phyloP scores from a whole-genome alignment of 23 red algal species.

The Porphyridium purpureum region DNA sequence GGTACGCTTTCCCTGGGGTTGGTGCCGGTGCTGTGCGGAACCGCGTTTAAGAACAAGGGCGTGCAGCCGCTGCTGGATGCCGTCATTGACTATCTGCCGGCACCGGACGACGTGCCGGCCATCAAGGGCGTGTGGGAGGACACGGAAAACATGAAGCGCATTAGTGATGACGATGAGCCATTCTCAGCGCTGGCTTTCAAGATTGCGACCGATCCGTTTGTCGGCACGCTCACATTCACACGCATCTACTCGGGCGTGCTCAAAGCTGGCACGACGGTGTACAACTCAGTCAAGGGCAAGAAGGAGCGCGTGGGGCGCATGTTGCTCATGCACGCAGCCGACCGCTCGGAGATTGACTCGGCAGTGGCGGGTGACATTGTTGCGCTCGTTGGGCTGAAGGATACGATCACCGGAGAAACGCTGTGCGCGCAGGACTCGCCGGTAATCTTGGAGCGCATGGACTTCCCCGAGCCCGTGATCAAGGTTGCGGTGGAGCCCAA shows the following conservation, averaged over 20 bases:
- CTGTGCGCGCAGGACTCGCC: slow-evolving; percentile 61
- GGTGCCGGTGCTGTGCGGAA: slow-evolving; percentile 87
- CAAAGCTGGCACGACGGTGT: slow-evolving; percentile 48
- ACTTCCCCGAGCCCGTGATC: slow-evolving; percentile 96
- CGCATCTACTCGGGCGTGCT: slow-evolving; percentile 93
- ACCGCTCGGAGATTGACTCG: slow-evolving; percentile 83
- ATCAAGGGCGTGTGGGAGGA: slow-evolving; percentile 64
- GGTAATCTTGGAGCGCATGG: slow-evolving; percentile 96
- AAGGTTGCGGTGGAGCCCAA: slow-evolving; percentile 93
- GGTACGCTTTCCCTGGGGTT: slow-evolving; percentile 63
- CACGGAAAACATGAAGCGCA: slow-evolving; percentile 35
- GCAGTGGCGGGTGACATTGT: slow-evolving; percentile 93
- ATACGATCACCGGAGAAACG: slow-evolving; percentile 95
- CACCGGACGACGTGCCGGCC: slow-evolving; percentile 73
- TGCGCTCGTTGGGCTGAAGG: slow-evolving; percentile 85
- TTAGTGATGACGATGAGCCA: slow-evolving; percentile 63
- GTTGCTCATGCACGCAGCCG: slow-evolving; percentile 98
- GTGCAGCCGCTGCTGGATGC: slow-evolving; percentile 97
- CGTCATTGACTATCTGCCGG: slow-evolving; percentile 86
- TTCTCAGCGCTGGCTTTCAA: slow-evolving; percentile 98
- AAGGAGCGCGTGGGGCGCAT: slow-evolving; percentile 87
- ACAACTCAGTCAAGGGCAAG: slow-evolving; percentile 80
- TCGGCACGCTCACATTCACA: slow-evolving; percentile 82
- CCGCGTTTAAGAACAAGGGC: slow-evolving; percentile 99
- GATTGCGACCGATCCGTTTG: slow-evolving; percentile 96